Evolutionary conservation across 2,329 filamentous ascomycete genomes (phyloP).

Genomic region (Colletotrichum tropicicola): DNA sequence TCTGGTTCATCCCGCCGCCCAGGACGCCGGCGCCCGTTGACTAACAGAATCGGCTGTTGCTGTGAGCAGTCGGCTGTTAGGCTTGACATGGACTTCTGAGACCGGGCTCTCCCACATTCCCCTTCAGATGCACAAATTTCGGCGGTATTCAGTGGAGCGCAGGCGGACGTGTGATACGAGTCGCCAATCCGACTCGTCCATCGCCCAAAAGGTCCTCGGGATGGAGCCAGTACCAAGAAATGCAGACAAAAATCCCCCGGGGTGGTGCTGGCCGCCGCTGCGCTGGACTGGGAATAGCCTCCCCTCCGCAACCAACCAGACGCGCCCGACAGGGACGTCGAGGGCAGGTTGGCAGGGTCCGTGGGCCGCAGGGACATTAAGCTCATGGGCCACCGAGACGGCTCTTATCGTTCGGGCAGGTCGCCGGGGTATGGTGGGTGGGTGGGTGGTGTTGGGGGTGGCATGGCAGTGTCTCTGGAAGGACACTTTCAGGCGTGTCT

Average conservation of each 20-base stretch:
- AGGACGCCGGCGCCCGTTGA: slow-evolving; percentile 11
- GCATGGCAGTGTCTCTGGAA: too few relatives aligned
- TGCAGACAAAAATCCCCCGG: slow-evolving; percentile 31
- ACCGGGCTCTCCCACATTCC: slow-evolving; percentile 2
- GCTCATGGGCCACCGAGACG: slow-evolving; percentile 24
- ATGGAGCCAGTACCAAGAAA: slow-evolving; percentile 27
- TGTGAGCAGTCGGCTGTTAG: neutral
- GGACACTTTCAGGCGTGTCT: too few relatives aligned
- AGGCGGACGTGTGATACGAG: slow-evolving; percentile 2
- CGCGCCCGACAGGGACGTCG: neutral
- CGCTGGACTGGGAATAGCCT: slow-evolving; percentile 16
- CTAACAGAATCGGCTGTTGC: slow-evolving; percentile 7
- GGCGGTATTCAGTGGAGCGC: slow-evolving; percentile 22
- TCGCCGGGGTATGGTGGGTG: slow-evolving; percentile 1
- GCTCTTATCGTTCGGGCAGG: slow-evolving; percentile 28
- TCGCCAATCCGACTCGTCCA: slow-evolving; percentile 15
- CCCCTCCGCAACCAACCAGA: slow-evolving; percentile 17
- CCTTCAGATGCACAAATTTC: slow-evolving; percentile 15
- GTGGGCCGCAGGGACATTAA: slow-evolving; percentile 20
- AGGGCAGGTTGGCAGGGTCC: neutral
- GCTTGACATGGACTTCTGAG: neutral
- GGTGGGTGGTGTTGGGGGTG: too few relatives aligned
- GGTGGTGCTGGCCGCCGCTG: neutral
- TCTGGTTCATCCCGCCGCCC: neutral
- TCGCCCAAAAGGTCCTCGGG: slow-evolving; percentile 8